A percentile compares a stretch with the other conserved stretches of the same genome.
Evolutionary conservation across 2,329 filamentous ascomycete genomes (phyloP).

Genomic region (Aspergillus fumigatiaffinis): DNA sequence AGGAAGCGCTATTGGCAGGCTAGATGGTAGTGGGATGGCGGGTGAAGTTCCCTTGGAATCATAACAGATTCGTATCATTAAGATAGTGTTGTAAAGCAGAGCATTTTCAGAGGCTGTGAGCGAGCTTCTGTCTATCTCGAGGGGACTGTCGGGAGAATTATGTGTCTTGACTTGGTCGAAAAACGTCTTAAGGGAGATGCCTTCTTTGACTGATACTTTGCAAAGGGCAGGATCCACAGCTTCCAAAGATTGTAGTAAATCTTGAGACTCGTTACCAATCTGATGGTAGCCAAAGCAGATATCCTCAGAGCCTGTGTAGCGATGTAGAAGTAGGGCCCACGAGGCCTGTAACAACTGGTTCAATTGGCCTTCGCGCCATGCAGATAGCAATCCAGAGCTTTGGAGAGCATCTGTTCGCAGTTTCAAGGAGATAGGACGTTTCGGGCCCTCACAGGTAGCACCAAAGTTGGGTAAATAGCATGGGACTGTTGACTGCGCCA

Average conservation of each 20-base stretch:
- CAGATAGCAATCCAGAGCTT: constrained; percentile 28
- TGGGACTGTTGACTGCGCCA: constrained; percentile 26
- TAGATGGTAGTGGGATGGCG: constrained; percentile 19
- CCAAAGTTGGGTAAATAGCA: constrained; percentile 36
- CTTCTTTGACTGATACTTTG: constrained; percentile 27
- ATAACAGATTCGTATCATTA: constrained; percentile 32
- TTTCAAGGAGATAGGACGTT: constrained; percentile 35
- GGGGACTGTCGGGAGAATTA: constrained; percentile 6
- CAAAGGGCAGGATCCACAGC: constrained; percentile 17
- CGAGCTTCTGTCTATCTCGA: constrained; percentile 7
- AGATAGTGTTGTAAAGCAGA: constrained; percentile 33
- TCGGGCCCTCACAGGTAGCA: constrained; percentile 23
- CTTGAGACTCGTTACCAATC: constrained; percentile 17
- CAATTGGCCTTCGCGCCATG: constrained; percentile 24
- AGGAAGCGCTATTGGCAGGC: constrained; percentile 27
- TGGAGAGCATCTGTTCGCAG: constrained; percentile 27
- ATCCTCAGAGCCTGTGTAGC: constrained; percentile 46
- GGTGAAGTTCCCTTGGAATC: constrained; percentile 15
- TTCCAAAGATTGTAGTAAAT: constrained; percentile 11
- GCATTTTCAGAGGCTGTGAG: constrained; percentile 12
- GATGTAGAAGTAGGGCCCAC: constrained; percentile 45
- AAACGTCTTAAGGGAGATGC: constrained; percentile 24
- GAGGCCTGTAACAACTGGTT: constrained; percentile 36
- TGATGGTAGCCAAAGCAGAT: constrained; percentile 45
- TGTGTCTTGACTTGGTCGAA: constrained; percentile 23